These are phyloP conservation scores for Clohesyomyces aquaticus DNA, from an alignment of 495 filamentous ascomycete species.

Conservation along the genomic window DNA sequence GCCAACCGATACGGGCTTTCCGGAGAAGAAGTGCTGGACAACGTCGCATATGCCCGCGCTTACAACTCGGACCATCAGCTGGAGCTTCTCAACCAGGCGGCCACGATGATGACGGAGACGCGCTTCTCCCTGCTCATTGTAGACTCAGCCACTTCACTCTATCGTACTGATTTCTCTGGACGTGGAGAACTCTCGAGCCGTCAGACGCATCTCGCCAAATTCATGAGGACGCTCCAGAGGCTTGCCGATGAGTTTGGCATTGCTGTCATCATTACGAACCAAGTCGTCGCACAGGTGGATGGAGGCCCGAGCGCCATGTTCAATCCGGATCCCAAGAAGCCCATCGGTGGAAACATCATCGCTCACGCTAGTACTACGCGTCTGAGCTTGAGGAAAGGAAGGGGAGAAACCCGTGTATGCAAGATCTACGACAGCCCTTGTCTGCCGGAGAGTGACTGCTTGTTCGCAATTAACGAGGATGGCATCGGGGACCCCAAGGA, in stretches of 20 bases:
- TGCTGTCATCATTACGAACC: constrained; percentile 97
- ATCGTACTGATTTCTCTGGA: constrained; percentile 93
- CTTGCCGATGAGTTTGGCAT: constrained; percentile 98
- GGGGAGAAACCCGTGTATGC: constrained; percentile 93
- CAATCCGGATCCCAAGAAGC: constrained; percentile 98
- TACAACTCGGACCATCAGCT: constrained; percentile 99
- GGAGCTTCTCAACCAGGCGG: constrained; percentile 89
- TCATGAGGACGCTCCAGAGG: constrained; percentile 90
- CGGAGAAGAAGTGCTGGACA: constrained; percentile 96
- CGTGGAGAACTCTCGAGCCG: constrained; percentile 88
- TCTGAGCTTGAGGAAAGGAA: constrained; percentile 90
- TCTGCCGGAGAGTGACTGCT: constrained; percentile 90
- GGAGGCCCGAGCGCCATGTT: constrained; percentile 96
- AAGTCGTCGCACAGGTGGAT: constrained; percentile 97
- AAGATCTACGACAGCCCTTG: constrained; percentile 99
- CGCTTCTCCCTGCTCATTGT: constrained; percentile 94
- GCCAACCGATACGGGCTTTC: constrained; percentile 92
- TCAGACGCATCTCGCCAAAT: constrained; percentile 94
- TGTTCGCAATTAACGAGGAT: constrained; percentile 96
- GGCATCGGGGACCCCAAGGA: constrained; percentile 94
- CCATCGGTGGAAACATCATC: constrained; percentile 98
- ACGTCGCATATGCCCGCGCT: constrained; percentile 94
- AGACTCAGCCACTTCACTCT: constrained; percentile 91
- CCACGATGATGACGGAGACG: constrained; percentile 98
- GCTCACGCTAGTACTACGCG: constrained; percentile 92